Evolutionary conservation across 75 land plant species (phyloP), one percentile per base, ranked within the genome.

Genomic region (Pinus tabuliformis): DNA sequence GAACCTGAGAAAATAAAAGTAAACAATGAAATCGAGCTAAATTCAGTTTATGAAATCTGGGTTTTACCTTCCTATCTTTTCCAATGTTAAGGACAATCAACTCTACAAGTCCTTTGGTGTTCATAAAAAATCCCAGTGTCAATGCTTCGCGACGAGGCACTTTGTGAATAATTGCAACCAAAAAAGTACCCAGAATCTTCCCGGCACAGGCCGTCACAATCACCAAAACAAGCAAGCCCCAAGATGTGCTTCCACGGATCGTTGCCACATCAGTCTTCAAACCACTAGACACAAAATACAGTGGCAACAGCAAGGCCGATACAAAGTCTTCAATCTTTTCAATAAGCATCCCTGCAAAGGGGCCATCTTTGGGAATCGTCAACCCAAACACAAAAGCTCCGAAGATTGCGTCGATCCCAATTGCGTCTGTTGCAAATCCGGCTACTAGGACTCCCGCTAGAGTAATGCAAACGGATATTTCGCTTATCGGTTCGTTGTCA

Each of bases 11-110:
- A 58, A 58, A 58, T 0, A 33, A 33, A 33, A 33, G 33, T 33
- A 33, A 33, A 33, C 33, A 33, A 33, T 33, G 33, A 33, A 33
- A 33, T 33, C 33, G 0, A 33, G 1, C 33, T 33, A 33, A 33
- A 33, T 33, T 33, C 33, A 33, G 33, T 33, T 33, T 33, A 33
- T 39, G 42, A 39, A 39, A 39, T 39, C 4, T 59, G 9, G n/a
- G n/a, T 59, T 20, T 77, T 77, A 90, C 95, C 95, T 88, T 85
- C 70, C 91, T 72, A 17, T 90, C 90, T 74, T 89, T 89, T 63
- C 95, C 95, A 70, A 92, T 93, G 84, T 93, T 93, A 75, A 93
- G 91, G 59, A 93, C 96, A 72, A 91, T 91, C 42, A 93, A 87
- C 81, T 93, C 96, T 54, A 93, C 96, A 66, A 93, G 73, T 22